Base-by-base conservation (phyloP, 2,329 filamentous ascomycete species). In the Fusarium circinatum region DNA sequence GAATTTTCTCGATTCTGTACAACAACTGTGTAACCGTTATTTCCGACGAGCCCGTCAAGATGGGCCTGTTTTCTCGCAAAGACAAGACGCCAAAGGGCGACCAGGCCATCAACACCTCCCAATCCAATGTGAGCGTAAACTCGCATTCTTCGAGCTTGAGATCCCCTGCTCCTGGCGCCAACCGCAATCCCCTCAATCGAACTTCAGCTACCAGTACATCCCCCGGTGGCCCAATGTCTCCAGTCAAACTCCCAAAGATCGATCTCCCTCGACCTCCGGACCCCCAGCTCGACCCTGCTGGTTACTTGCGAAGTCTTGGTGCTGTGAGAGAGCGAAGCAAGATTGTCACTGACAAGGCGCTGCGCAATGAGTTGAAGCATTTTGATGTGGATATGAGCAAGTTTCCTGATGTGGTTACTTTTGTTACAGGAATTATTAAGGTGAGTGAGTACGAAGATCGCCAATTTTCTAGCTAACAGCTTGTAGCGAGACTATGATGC, bases 401-500 rank as follows among this genome's bases (percentile, higher is more conserved):
- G 83, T 96, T 98, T 81, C 84, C 87, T 51, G 93, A 96, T 74
- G 96, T 96, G 2, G 94, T 95, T 20, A 89, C 89, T 49, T 98
- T 97, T 81, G 93, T 98, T 15, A 92, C 96, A n/a, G 92, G 93
- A 45, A 96, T 98, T 73, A 97, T 98, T 86, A 98, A 97, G 92
- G 95, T 95, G 85, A 39, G 55, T 51, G 13, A 32, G 8, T 15
- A 34, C 20, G 3, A 8, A 8, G 26, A 15, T 24, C 6, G 34
- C 30, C 12, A 24, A n/a, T 12, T 48, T 12, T 15, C 47, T 54
- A 39, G 48, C 63, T 75, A 62, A 76, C 54, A 39, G 26, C 38
- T 34, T 51, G 51, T 57, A 89, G 87, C 82, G 88, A 76, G 88
- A 89, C 77, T 89, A 88, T 73, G 87, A 88, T 60, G 85, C 87